These are phyloP conservation scores for Colletotrichum zoysiae DNA, from an alignment of 2,329 filamentous ascomycete genomes.

Conservation along the genomic window DNA sequence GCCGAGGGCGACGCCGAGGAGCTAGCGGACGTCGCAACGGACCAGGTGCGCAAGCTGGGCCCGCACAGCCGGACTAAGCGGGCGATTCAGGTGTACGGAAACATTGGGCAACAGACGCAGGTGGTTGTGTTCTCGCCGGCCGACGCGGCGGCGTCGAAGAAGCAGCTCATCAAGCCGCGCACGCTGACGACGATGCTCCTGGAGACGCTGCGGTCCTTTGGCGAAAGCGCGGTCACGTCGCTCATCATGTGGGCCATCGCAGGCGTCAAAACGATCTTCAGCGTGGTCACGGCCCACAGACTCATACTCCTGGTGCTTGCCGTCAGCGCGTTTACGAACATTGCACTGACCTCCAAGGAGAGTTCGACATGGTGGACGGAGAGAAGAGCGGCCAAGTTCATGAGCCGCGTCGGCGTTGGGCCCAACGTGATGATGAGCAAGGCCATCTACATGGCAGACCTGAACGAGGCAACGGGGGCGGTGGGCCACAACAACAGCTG, in stretches of 20 bases:
- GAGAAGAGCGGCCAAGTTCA: constrained; percentile 82
- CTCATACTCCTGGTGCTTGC: constrained; percentile 78
- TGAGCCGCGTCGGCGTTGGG: constrained; percentile 83
- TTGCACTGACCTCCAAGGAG: constrained; percentile 80
- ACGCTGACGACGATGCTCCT: constrained; percentile 77
- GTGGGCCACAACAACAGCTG: constrained; percentile 49
- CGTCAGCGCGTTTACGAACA: constrained; percentile 78
- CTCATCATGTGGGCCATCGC: constrained; percentile 83
- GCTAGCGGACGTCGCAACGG: constrained; percentile 79
- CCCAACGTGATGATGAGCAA: constrained; percentile 87
- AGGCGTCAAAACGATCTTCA: constrained; percentile 73
- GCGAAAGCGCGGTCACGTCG: constrained; percentile 80
- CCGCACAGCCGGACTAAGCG: constrained; percentile 80
- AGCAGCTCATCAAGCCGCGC: constrained; percentile 71
- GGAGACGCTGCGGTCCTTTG: constrained; percentile 79
- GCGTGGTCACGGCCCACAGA: constrained; percentile 78
- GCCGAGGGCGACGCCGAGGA: constrained; percentile 79
- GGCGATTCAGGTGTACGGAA: constrained; percentile 83
- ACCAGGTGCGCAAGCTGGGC: constrained; percentile 82
- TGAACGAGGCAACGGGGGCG: constrained; percentile 72
- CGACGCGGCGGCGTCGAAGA: constrained; percentile 59
- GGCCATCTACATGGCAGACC: constrained; percentile 84
- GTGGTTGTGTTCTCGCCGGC: constrained; percentile 71
- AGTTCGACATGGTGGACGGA: constrained; percentile 87
- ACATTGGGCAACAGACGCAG: constrained; percentile 76